Conservation (phyloP, 331 rosid species). For the Quercus tomentella region DNA sequence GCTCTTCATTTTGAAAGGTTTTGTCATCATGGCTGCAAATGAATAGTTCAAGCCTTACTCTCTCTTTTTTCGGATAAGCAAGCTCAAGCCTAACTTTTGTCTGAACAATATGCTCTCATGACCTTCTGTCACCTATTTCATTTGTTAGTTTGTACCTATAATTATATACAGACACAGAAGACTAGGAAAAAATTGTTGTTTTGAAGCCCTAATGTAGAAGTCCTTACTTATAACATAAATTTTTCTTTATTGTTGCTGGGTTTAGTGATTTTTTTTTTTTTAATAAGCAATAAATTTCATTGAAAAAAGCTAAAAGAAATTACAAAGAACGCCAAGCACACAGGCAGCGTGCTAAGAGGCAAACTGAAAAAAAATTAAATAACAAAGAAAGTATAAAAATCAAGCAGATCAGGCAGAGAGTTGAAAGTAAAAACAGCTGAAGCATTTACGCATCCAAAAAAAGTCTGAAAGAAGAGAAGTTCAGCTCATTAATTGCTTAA, state of each 20-base stretch:
- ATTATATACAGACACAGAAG: background rate
- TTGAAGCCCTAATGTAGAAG: background rate
- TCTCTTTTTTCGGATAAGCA: too few species aligned
- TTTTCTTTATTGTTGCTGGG: background rate
- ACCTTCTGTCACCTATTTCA: background rate
- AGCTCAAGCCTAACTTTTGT: background rate
- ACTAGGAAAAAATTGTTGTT: background rate
- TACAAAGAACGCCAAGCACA: too few species aligned
- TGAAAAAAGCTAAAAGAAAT: too few species aligned
- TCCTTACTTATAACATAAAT: background rate
- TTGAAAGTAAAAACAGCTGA: too few species aligned
- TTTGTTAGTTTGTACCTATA: background rate
- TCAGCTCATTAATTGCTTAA: background rate
- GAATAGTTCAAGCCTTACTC: background rate
- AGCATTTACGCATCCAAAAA: too few species aligned
- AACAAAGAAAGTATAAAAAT: too few species aligned
- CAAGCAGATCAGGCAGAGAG: too few species aligned
- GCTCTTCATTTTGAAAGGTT: background rate
- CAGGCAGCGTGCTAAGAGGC: too few species aligned
- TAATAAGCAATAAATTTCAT: too few species aligned
- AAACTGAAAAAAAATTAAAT: too few species aligned
- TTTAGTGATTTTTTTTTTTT: background rate
- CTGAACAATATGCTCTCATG: background rate
- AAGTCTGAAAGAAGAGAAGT: too few species aligned
- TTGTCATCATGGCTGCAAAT: background rate